Conservation (phyloP, 371 early-diverging fungal species). For the Saksenaea vasiformis region DNA sequence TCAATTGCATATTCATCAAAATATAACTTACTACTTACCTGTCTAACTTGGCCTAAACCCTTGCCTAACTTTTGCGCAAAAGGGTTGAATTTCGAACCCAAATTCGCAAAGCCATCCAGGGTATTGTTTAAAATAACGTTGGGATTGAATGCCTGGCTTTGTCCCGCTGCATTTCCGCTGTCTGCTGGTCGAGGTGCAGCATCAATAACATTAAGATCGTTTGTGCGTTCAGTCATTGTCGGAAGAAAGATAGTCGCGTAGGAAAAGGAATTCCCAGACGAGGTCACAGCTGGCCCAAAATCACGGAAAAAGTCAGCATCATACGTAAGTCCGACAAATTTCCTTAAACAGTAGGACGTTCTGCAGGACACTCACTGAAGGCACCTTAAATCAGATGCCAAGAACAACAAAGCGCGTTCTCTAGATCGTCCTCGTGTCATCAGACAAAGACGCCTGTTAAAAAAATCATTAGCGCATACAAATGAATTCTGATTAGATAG, state of each 20-base stretch:
- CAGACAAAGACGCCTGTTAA: too few species aligned
- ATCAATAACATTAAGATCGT: conserved; percentile 35
- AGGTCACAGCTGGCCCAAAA: too few species aligned
- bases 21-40: conserved; percentile 46
- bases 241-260: neutral
- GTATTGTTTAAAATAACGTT: conserved; percentile 37
- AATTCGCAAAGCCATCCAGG: conserved; percentile 67
- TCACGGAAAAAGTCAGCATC: too few species aligned
- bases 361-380: too few species aligned
- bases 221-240: conserved; percentile 24
- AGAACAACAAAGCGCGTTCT: too few species aligned
- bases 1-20: neutral
- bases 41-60: conserved; percentile 79
- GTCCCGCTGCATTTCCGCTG: neutral
- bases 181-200: conserved; percentile 28
- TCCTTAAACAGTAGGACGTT: too few species aligned
- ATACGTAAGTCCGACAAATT: too few species aligned
- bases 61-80: conserved; percentile 72
- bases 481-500: too few species aligned
- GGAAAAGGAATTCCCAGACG: too few species aligned
- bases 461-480: too few species aligned
- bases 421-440: too few species aligned
- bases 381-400: too few species aligned
- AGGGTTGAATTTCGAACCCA: conserved; percentile 68
- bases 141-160: conserved; percentile 22